Evolutionary conservation across 2,329 filamentous ascomycete species (phyloP), one percentile per base, ranked within the genome.

Genomic region (Stenocarpella maydis): DNA sequence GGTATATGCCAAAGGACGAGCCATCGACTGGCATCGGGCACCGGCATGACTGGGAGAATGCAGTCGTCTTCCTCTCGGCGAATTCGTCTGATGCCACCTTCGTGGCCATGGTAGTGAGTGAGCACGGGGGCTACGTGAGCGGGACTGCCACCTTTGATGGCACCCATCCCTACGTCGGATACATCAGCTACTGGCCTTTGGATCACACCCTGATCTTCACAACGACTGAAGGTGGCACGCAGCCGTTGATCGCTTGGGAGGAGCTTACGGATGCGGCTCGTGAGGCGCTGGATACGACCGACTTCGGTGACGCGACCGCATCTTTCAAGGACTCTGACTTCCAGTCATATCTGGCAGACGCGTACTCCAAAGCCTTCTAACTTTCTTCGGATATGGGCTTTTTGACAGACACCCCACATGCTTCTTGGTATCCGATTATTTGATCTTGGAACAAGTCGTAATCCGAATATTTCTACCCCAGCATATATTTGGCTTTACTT

Each of bases 1-100:
- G 81, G 82, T 84, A 84, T 73, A 77, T 82, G 73, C 82, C 82
- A 68, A 84, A 85, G 76, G 82, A 84, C 69, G 74, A 79, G 71
- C 80, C 82, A 19, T 74, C 74, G 19, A 55, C 69, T 0, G 80
- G 78, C 0, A 68, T 76, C 2, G 76, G 77, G 34, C 80, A 82
- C 69, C 78, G 81, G 4, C 78, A 82, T 70, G 81, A 82, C 73
- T 82, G 80, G 80, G 80, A 82, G 73, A 76, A 73, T 63, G 69
- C 74, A n/a, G 74, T 82, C 4, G 75, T 82, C 26, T 68, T 60
- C 54, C 65, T 81, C 54, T 71, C 78, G 65, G 73, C 71, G 66
- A 71, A 74, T 12, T 71, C 73, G 7, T 63, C 75, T 14, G 74
- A 74, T 10, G 73, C 78, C 24, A 72, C 69, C n/a, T 78, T 84